Base-by-base conservation (phyloP, 2,329 filamentous ascomycete genomes). In the Pseudogymnoascus verrucosus region DNA sequence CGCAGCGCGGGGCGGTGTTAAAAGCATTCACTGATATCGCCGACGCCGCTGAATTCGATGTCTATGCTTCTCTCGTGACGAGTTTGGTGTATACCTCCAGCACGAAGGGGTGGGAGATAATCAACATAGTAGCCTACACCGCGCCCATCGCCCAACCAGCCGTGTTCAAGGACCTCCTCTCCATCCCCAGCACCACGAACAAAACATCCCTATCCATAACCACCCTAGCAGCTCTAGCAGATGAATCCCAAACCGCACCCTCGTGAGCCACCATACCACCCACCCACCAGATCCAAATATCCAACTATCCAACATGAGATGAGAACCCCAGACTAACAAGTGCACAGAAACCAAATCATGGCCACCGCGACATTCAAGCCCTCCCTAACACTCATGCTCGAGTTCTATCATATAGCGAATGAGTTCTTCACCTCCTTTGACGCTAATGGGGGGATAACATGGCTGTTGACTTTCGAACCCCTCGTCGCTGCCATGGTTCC, bases 161-260 rank as follows among this genome's bases (percentile, higher is more conserved):
- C 5, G 28, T 64, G 4, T 61, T 64, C 31, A 47, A 12, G 4
- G 60, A 61, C 1, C 19, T 64, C 36, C 36, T 36, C 7, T 36
- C 36, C 4, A 74, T 76, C 40, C 73, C 74, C 6, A 64, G 40
- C 23, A 14, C 42, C 1, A 47, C 42, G 14, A 47, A 47, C 5
- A 47, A 11, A 5, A 47, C 42, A 8, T 7, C 42, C 11, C 21
- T 47, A 5, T 2, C 21, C 6, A 26, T 47, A 14, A 47, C 42
- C 0, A 5, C 42, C 1, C 5, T 47, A 12, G 42, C 42, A 0
- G 42, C 23, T 19, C 19, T 47, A 4, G 42, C 42, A 0, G 21
- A 47, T 14, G 40, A 47, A 21, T 0, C 21, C 11, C 5, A 47
- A 12, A 47, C 19, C 4, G 5, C 42, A 3, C 8, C 42, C 11